Percentiles rank a stretch among this genome's conserved stretches.
Evolutionary conservation across 1,139 yeast genomes (phyloP).

Genomic region (Pichia sp.): DNA sequence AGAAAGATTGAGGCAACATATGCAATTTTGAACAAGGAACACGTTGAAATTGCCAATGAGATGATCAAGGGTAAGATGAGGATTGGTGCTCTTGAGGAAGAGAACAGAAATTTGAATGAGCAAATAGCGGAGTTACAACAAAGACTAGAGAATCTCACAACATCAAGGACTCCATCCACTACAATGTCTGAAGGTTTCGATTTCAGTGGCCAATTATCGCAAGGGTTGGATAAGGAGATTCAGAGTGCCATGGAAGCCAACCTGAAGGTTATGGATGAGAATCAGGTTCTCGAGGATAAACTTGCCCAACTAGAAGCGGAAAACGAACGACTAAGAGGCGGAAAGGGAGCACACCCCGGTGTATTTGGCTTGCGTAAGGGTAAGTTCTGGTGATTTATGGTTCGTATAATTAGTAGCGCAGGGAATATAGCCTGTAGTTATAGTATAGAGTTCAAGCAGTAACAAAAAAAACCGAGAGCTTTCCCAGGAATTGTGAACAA

Average conservation of each 20-base stretch:
- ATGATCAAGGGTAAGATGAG: slow-evolving; percentile 56
- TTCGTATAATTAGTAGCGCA: no score
- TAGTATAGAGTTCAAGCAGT: no score
- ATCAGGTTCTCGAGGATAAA: slow-evolving; percentile 46
- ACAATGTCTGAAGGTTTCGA: slow-evolving; percentile 12
- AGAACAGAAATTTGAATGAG: slow-evolving; percentile 48
- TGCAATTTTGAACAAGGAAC: slow-evolving; percentile 69
- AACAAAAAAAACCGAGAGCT: no score
- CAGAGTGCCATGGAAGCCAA: slow-evolving; percentile 53
- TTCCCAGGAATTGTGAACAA: no score
- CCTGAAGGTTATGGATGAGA: slow-evolving; percentile 49
- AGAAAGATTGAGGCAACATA: slow-evolving; percentile 67
- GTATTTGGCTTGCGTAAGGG: slow-evolving; percentile 13
- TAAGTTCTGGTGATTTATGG: slow-evolving; percentile 14
- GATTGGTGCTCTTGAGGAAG: slow-evolving; percentile 59
- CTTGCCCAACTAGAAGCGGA: slow-evolving; percentile 47
- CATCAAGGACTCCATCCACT: no score
- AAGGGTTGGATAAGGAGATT: slow-evolving; percentile 39
- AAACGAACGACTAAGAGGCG: slow-evolving; percentile 27
- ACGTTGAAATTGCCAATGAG: slow-evolving; percentile 69
- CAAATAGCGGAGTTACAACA: slow-evolving; percentile 48
- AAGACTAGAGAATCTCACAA: slow-evolving; percentile 29
- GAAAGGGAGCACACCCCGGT: slow-evolving; percentile 17
- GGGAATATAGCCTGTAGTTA: no score
- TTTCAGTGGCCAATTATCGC: slow-evolving; percentile 12